phyloP scores from a whole-genome alignment of 306 rosid genomes.

The Malus sylvestris region DNA sequence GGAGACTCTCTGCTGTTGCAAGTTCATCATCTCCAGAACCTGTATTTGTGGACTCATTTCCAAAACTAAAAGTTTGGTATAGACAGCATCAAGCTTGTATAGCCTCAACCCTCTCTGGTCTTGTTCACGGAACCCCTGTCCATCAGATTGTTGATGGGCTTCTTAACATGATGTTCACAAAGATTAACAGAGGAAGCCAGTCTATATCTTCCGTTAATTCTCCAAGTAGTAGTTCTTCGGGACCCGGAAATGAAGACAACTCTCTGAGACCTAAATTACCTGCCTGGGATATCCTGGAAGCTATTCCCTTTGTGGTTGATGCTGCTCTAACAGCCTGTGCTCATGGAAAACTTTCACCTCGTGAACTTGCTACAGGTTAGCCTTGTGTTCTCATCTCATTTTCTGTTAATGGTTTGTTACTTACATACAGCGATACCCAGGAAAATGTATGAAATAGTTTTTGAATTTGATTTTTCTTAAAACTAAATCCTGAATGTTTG shows the following conservation, averaged over 20 bases:
- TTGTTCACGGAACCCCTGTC: conserved; percentile 88
- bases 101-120: conserved; percentile 94
- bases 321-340: conserved; percentile 98
- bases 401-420: conserved; percentile 7
- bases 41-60: conserved; percentile 88
- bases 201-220: conserved; percentile 55
- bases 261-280: conserved; percentile 74
- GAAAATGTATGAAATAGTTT: background rate
- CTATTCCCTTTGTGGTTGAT: conserved; percentile 91
- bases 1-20: conserved; percentile 72
- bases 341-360: conserved; percentile 92
- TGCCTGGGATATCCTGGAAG: conserved; percentile 97
- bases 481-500: background rate
- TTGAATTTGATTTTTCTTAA: background rate
- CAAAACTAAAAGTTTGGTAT: conserved; percentile 86
- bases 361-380: conserved; percentile 92
- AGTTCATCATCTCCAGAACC: conserved; percentile 69
- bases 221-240: conserved; percentile 89
- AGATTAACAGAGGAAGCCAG: conserved; percentile 61
- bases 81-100: conserved; percentile 96
- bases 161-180: conserved; percentile 84
- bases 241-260: conserved; percentile 66
- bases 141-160: conserved; percentile 95
- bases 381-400: conserved; percentile 6
- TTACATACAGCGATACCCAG: background rate